A percentile compares a stretch with the other conserved stretches of the same genome.
These are phyloP conservation scores for Colletotrichum simmondsii DNA, from an alignment of 2,329 filamentous ascomycete species.

Conservation along the genomic window DNA sequence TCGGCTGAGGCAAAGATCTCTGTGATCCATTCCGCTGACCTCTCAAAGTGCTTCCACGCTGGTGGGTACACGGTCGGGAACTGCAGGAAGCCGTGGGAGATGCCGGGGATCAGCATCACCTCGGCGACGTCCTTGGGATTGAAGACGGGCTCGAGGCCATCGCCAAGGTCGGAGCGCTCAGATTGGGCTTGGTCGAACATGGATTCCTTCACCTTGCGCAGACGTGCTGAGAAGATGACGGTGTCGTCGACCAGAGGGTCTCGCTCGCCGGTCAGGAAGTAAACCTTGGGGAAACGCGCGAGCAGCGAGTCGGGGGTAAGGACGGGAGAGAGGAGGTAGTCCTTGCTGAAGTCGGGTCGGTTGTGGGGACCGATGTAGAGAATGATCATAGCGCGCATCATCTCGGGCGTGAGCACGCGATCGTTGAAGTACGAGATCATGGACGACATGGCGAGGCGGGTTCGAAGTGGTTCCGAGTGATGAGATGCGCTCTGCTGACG, in stretches of 20 bases:
- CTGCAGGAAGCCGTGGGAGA: conserved; percentile 93
- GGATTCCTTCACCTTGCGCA: conserved; percentile 81
- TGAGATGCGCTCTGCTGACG: conserved; percentile 54
- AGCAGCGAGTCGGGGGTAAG: conserved; percentile 88
- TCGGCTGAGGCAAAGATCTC: conserved; percentile 74
- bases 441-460: conserved; percentile 92
- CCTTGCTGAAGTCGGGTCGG: conserved; percentile 89
- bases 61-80: conserved; percentile 90
- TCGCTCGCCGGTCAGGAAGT: conserved; percentile 93
- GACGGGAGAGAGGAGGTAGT: conserved; percentile 90
- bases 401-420: conserved; percentile 91
- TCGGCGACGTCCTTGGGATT: conserved; percentile 82
- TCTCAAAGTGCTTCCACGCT: conserved; percentile 87
- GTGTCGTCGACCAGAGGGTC: conserved; percentile 97
- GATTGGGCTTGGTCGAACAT: conserved; percentile 44
- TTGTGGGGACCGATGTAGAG: conserved; percentile 95
- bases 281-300: conserved; percentile 90
- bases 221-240: conserved; percentile 89
- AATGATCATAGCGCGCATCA: conserved; percentile 99
- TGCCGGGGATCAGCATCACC: conserved; percentile 85
- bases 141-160: conserved; percentile 63
- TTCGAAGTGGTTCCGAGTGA: conserved; percentile 72
- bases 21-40: conserved; percentile 83
- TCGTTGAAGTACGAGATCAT: conserved; percentile 99
- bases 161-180: conserved; percentile 49